Evolutionary conservation across 192 early-diverging fungal species (phyloP).

Genomic region (Diversispora epigaea): DNA sequence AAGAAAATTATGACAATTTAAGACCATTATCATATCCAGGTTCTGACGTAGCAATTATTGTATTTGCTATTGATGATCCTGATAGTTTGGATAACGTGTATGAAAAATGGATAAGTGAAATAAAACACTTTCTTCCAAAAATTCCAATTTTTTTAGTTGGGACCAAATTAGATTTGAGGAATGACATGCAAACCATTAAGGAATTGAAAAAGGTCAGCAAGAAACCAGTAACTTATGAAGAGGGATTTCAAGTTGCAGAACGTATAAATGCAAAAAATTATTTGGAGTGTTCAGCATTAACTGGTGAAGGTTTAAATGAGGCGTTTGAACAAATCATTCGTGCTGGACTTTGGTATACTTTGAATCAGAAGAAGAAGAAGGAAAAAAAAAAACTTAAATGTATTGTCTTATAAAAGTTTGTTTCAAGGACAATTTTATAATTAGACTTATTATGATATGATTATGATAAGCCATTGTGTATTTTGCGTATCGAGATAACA

Average conservation of each 20-base stretch:
- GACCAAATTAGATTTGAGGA: conserved; percentile 85
- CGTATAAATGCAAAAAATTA: conserved; percentile 90
- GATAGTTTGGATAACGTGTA: conserved; percentile 95
- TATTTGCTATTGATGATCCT: conserved; percentile 88
- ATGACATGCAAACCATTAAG: conserved; percentile 75
- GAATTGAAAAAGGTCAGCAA: conserved; percentile 80
- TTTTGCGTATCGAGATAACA: no score
- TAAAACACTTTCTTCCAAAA: conserved; percentile 93
- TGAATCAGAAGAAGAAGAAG: no score
- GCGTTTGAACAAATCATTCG: conserved; percentile 98
- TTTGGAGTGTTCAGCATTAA: conserved; percentile 89
- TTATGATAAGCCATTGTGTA: no score
- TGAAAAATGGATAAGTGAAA: conserved; percentile 97
- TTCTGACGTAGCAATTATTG: conserved; percentile 94
- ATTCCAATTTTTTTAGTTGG: conserved; percentile 95
- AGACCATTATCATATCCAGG: conserved; percentile 93
- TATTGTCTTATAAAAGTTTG: no score
- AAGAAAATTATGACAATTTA: conserved; percentile 95
- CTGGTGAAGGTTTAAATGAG: conserved; percentile 92
- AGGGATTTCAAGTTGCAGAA: conserved; percentile 78
- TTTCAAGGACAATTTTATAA: no score
- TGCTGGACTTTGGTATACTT: conserved; percentile 88
- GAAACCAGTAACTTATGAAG: conserved; percentile 75
- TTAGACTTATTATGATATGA: no score
- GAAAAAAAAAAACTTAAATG: no score